Base-by-base conservation (phyloP, 495 filamentous ascomycete genomes). In the Darksidea phi region DNA sequence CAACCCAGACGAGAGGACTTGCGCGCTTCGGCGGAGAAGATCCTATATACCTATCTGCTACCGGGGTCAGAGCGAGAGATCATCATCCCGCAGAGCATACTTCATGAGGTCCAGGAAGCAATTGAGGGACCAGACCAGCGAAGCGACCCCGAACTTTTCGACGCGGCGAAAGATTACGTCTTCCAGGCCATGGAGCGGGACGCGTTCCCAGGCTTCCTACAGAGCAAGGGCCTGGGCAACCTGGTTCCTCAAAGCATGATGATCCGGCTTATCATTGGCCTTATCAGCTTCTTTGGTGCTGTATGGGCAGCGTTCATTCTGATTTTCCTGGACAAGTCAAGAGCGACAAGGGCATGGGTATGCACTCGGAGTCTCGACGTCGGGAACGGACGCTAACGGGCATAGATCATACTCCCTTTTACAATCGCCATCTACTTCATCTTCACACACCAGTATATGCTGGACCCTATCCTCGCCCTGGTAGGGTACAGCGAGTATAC, bases 131-230 rank as follows among this genome's bases (percentile, higher is more conserved):
- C 93, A 54, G 84, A 88, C 55, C 88, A 88, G 43, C 85, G 94
- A 68, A 95, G 97, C 65, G 94, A 99, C 70, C 94, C 94, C 0
- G 94, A 97, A 71, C 85, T 99, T 11, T 99, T 99, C 63, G 93
- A 97, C 71, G 86, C 88, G 1, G 94, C 94, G 24, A 97, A 97
- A 74, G 95, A 99, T 76, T 99, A 97, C 71, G 93, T 96, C 47
- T 99, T 97, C 74, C 95, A 97, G 71, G 94, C 94, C 2, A 99
- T 99, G 95, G 94, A 99, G 74, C 86, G 95, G 42, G 94, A 97
- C 75, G 94, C 94, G 13, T 98, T 96, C 74, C 94, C 94, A 3
- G 92, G 92, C 21, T 98, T 98, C 79, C 82, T 98, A 63, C 85
- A 90, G 67, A 86, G 88, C 68, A 97, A 97, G 77, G 94, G 92